Conservation (phyloP, 352 stramenopile genomes). For the Globisporangium spinosum region DNA sequence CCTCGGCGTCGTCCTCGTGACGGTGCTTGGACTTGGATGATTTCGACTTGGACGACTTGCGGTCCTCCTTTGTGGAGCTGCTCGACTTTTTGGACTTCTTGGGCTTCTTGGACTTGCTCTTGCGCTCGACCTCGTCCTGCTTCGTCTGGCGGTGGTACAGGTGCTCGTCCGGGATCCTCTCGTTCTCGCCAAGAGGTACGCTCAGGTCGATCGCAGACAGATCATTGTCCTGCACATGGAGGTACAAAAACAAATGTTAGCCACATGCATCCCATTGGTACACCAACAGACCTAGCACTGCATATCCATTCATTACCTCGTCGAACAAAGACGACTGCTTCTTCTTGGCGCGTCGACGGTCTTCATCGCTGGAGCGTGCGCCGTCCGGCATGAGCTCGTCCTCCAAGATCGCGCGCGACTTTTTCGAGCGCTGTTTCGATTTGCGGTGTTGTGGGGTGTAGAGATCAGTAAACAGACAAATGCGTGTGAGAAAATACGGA, state of each 20-base stretch:
- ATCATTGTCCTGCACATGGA: conserved; percentile 44
- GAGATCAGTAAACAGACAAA: neutral
- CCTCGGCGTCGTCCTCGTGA: conserved; percentile 20
- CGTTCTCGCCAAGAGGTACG: conserved; percentile 67
- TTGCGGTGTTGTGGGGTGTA: neutral
- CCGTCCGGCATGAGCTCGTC: conserved; percentile 80
- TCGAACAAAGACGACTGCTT: conserved; percentile 34
- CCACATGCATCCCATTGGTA: neutral
- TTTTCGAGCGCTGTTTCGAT: conserved; percentile 34
- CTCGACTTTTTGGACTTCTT: conserved; percentile 18
- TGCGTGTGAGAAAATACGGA: neutral
- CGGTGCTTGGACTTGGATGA: conserved; percentile 24
- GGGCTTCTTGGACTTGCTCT: conserved; percentile 61
- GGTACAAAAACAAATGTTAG: neutral
- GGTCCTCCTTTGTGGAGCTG: conserved; percentile 31
- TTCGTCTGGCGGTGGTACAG: conserved; percentile 71
- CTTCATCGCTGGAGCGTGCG: conserved; percentile 65
- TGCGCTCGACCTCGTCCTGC: conserved; percentile 35
- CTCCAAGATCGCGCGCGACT: conserved; percentile 54
- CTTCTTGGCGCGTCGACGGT: conserved; percentile 48
- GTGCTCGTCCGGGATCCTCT: conserved; percentile 75
- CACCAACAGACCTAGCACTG: neutral
- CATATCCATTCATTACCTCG: conserved; percentile 27
- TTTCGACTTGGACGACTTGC: conserved; percentile 43
- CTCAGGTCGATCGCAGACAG: conserved; percentile 75